Evolutionary conservation across 2,329 filamentous ascomycete genomes (phyloP).

Genomic region (Colletotrichum viniferum): DNA sequence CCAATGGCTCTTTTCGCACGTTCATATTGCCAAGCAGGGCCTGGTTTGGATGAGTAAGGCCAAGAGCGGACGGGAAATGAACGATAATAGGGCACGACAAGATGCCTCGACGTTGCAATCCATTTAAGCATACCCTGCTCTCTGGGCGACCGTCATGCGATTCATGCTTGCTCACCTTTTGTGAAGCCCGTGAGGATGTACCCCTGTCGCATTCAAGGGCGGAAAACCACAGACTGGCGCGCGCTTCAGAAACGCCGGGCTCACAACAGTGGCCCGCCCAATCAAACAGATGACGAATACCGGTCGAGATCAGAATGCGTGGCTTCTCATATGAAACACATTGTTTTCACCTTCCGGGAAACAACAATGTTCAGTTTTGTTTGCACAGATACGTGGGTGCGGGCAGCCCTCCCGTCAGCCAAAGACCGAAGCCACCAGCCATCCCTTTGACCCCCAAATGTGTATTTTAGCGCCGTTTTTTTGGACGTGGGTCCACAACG

Average conservation of each 20-base stretch:
- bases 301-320: background rate
- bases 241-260: conserved; percentile 15
- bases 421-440: background rate
- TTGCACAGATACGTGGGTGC: background rate
- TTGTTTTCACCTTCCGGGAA: background rate
- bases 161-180: background rate
- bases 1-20: background rate
- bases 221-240: conserved; percentile 1
- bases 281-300: background rate
- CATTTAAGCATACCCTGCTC: background rate
- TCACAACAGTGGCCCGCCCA: background rate
- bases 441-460: no score
- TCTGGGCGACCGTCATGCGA: background rate
- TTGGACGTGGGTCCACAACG: no score
- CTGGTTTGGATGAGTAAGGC: background rate
- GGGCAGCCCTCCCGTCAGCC: background rate
- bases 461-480: no score
- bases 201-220: background rate
- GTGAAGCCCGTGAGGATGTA: background rate
- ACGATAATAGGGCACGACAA: background rate
- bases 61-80: background rate
- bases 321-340: background rate
- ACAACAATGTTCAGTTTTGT: background rate
- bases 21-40: background rate
- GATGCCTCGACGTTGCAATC: background rate